A percentile compares a stretch with the other conserved stretches of the same genome.
Evolutionary conservation across 2,329 filamentous ascomycete genomes (phyloP).

Genomic region (Aspergillus udagawae): DNA sequence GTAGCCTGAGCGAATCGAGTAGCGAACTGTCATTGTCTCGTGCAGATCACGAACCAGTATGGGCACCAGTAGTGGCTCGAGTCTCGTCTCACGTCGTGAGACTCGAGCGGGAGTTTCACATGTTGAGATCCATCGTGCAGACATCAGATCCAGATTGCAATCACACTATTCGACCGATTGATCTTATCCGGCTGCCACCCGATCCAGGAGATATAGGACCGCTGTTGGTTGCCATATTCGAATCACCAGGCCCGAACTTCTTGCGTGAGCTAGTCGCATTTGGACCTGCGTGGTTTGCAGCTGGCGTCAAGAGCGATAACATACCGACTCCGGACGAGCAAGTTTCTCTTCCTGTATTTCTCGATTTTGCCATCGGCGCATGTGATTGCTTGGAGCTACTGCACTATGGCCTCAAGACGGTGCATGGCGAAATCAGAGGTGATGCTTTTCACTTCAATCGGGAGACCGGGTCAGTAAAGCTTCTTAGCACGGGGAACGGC

Average conservation of each 20-base stretch:
- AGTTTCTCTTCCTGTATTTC: conserved; percentile 70
- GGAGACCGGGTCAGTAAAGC: conserved; percentile 67
- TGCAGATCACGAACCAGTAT: conserved; percentile 37
- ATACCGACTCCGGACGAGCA: conserved; percentile 52
- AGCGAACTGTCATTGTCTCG: conserved; percentile 41
- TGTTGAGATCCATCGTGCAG: conserved; percentile 67
- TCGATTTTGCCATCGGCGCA: conserved; percentile 88
- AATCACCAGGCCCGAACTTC: conserved; percentile 71
- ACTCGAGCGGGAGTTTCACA: conserved; percentile 82
- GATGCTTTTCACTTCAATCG: conserved; percentile 86
- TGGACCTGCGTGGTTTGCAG: conserved; percentile 69
- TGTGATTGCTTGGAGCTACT: conserved; percentile 81
- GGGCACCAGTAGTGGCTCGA: conserved; percentile 70
- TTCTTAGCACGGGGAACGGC: conserved; percentile 83
- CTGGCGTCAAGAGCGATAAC: conserved; percentile 46
- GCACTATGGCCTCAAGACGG: conserved; percentile 81
- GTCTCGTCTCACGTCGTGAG: conserved; percentile 78
- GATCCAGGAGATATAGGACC: conserved; percentile 65
- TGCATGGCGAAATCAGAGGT: conserved; percentile 85
- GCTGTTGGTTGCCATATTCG: conserved; percentile 78
- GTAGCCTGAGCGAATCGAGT: conserved; percentile 50
- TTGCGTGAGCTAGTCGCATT: conserved; percentile 68
- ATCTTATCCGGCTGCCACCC: conserved; percentile 68
- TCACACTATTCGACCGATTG: conserved; percentile 76
- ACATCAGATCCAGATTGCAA: conserved; percentile 68